These are phyloP conservation scores for Pichia sp. DNA, from an alignment of 1,139 yeast genomes.

Conservation along the genomic window DNA sequence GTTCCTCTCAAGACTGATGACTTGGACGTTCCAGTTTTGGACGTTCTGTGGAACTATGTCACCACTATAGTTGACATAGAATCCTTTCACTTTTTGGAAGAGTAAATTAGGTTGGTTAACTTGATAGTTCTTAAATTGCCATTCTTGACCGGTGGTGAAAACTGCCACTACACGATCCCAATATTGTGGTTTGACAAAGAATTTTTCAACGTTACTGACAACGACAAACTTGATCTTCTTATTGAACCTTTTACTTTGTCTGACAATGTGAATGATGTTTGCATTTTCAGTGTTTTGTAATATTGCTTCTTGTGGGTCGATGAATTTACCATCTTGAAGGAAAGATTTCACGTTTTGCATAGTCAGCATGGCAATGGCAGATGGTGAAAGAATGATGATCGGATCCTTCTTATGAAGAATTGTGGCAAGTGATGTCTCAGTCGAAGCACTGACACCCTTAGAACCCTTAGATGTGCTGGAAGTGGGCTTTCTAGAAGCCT, in stretches of 20 bases:
- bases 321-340: constrained; percentile 68
- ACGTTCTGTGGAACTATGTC: constrained; percentile 74
- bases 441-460: not conserved
- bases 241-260: constrained; percentile 50
- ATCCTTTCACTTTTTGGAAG: constrained; percentile 83
- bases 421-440: constrained; percentile 6
- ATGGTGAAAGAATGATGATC: constrained; percentile 87
- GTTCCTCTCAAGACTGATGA: constrained; percentile 69
- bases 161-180: constrained; percentile 97
- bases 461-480: not conserved
- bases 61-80: constrained; percentile 66
- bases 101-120: constrained; percentile 73
- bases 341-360: constrained; percentile 78
- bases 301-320: constrained; percentile 33
- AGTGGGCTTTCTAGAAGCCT: not conserved
- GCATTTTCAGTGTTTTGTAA: constrained; percentile 16
- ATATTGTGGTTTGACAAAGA: constrained; percentile 91
- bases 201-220: constrained; percentile 82
- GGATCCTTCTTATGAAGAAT: constrained; percentile 52
- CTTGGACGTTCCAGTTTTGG: constrained; percentile 82
- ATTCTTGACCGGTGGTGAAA: constrained; percentile 92
- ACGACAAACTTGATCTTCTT: constrained; percentile 59
- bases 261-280: constrained; percentile 47
- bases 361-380: constrained; percentile 83
- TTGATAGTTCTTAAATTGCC: constrained; percentile 91